Evolutionary conservation across 2,329 filamentous ascomycete species (phyloP), one percentile per base, ranked within the genome.

Genomic region (Neospermospora avenae): DNA sequence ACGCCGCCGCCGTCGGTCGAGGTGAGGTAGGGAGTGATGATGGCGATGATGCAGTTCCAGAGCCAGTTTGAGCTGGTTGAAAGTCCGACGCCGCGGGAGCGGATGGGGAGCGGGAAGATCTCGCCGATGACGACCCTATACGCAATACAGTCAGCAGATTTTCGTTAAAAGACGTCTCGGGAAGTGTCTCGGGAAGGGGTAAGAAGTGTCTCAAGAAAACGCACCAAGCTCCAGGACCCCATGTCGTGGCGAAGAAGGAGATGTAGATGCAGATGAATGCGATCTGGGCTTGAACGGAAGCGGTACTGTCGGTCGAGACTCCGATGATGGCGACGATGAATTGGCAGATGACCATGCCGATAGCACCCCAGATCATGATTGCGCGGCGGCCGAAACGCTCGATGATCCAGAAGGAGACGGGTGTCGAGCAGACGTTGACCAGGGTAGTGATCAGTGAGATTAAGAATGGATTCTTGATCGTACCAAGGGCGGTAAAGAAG

Each of bases 131-230:
- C 83, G 57, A 88, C 84, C 89, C 88, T n/a, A n/a, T n/a, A n/a
- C n/a, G n/a, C n/a, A n/a, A n/a, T n/a, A n/a, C n/a, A n/a, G n/a
- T n/a, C n/a, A n/a, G n/a, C n/a, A n/a, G n/a, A n/a, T n/a, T n/a
- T n/a, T n/a, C n/a, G n/a, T n/a, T n/a, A n/a, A n/a, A n/a, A n/a
- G n/a, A n/a, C n/a, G n/a, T n/a, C n/a, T n/a, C n/a, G n/a, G n/a
- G n/a, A 92, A 54, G 89, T 83, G 52, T 79, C n/a, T 81, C 88
- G 75, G 89, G 88, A 74, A 90, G 11, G 58, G 16, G 52, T 96
- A 59, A 96, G 96, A 81, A 88, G 93, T 82, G 90, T 91, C 80
- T 96, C 92, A 82, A 91, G 93, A 79, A 96, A 87, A 78, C 87
- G 88, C 72, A 95, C 95, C 88, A 92, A 56, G 89, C 83, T 53